Percentiles rank a stretch among this genome's conserved stretches.
phyloP scores from a whole-genome alignment of 805 yeast species.

The Ascoidea rubescens region DNA sequence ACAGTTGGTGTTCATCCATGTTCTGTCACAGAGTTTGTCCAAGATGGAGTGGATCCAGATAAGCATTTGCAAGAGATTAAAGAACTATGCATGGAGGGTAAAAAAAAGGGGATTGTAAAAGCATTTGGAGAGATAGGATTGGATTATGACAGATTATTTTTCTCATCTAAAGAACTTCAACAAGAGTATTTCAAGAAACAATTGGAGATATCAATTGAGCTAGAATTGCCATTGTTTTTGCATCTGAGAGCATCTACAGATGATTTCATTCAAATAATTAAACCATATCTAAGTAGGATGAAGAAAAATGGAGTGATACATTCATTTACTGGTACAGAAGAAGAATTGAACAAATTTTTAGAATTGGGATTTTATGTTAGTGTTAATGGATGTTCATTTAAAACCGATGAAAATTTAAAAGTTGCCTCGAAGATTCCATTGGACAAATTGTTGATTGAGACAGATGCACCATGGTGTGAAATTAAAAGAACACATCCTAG shows the following conservation, averaged over 20 bases:
- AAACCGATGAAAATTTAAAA: constrained; percentile 56
- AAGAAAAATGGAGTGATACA: constrained; percentile 62
- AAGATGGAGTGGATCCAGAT: constrained; percentile 16
- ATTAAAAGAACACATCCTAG: constrained; percentile 74
- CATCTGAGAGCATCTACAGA: constrained; percentile 82
- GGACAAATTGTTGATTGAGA: constrained; percentile 64
- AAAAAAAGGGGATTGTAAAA: constrained; percentile 36
- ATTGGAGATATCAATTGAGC: constrained; percentile 46
- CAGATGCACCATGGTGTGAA: constrained; percentile 99
- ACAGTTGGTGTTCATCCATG: constrained; percentile 98
- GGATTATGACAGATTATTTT: constrained; percentile 83
- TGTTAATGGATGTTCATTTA: constrained; percentile 86
- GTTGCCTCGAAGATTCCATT: constrained; percentile 60
- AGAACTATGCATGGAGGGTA: constrained; percentile 33
- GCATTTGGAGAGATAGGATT: constrained; percentile 95
- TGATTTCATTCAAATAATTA: constrained; percentile 56
- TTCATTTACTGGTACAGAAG: constrained; percentile 76
- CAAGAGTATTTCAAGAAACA: constrained; percentile 55
- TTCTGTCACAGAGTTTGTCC: constrained; percentile 43
- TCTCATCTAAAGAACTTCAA: constrained; percentile 59
- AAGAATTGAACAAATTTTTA: constrained; percentile 47
- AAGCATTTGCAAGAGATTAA: constrained; percentile 35
- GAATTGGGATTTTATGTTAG: constrained; percentile 58
- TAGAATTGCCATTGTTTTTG: constrained; percentile 64
- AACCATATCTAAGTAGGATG: constrained; percentile 35